These are phyloP conservation scores for Pleurotus pulmonarius DNA, from an alignment of 768 basidiomycete species.

Conservation along the genomic window DNA sequence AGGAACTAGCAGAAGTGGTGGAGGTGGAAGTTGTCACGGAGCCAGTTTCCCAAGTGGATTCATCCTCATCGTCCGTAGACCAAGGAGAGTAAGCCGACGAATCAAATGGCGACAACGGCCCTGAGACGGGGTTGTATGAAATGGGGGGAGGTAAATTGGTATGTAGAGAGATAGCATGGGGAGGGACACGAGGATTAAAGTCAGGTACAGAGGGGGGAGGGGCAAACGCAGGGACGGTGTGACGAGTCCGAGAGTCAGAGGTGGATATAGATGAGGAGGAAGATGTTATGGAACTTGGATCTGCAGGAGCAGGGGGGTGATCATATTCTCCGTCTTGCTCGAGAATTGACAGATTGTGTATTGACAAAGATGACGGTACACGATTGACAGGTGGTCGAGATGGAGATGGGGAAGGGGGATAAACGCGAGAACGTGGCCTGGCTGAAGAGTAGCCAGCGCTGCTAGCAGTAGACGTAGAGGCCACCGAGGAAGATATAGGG, in stretches of 20 bases:
- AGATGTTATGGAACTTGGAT: slow-evolving; percentile 14
- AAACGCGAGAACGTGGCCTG: slow-evolving; percentile 41
- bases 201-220: slow-evolving; percentile 21
- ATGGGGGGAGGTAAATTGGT: slow-evolving; percentile 8
- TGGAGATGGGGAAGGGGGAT: slow-evolving; percentile 53
- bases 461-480: slow-evolving; percentile 24
- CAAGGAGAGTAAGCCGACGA: slow-evolving; percentile 51
- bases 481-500: slow-evolving; percentile 15
- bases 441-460: slow-evolving; percentile 26
- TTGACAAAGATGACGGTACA: slow-evolving; percentile 26
- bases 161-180: slow-evolving; percentile 12
- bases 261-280: slow-evolving; percentile 12
- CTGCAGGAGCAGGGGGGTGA: slow-evolving; percentile 10
- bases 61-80: slow-evolving; percentile 58
- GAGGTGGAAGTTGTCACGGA: slow-evolving; percentile 62
- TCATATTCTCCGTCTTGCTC: background rate
- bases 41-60: slow-evolving; percentile 72
- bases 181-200: slow-evolving; percentile 11
- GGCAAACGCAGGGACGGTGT: slow-evolving; percentile 38
- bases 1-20: slow-evolving; percentile 46
- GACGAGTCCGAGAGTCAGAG: slow-evolving; percentile 23
- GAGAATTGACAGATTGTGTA: slow-evolving; percentile 8
- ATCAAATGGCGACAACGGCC: slow-evolving; percentile 29
- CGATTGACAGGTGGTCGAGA: slow-evolving; percentile 42
- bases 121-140: slow-evolving; percentile 10